Conservation (phyloP, 106 monocot species). For the Platanthera zijinensis region DNA sequence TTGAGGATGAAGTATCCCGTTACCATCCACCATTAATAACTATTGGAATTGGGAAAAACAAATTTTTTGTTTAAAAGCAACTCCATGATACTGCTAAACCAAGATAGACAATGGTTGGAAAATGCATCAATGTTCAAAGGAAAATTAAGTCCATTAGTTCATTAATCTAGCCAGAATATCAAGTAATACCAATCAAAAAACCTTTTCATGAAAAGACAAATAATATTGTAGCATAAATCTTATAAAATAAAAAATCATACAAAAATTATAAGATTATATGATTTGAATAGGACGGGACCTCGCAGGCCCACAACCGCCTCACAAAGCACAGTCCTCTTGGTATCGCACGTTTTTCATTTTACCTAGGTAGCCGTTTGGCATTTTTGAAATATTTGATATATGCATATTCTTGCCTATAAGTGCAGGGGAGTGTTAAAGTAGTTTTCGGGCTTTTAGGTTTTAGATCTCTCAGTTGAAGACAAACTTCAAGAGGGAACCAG, state of each 20-base stretch:
- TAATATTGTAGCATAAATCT: not conserved
- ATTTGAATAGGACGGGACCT: too few relatives aligned
- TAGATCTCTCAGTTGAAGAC: too few relatives aligned
- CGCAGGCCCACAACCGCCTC: too few relatives aligned
- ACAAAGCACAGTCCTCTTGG: too few relatives aligned
- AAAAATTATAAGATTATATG: not conserved
- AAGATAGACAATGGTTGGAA: not conserved
- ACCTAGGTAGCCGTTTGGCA: too few relatives aligned
- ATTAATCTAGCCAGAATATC: not conserved
- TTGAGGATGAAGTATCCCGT: conserved; percentile 90
- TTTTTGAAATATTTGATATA: too few relatives aligned
- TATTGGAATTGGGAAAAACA: conserved; percentile 13
- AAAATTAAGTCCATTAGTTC: not conserved
- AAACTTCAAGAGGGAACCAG: too few relatives aligned
- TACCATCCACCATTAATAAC: conserved; percentile 97
- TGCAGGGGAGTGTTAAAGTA: too few relatives aligned
- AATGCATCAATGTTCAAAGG: not conserved
- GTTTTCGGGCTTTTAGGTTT: too few relatives aligned
- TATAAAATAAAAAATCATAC: not conserved
- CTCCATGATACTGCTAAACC: not conserved
- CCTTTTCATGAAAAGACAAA: not conserved
- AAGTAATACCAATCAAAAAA: not conserved
- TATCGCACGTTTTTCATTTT: too few relatives aligned
- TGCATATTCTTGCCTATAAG: too few relatives aligned
- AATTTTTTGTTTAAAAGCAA: not conserved